Base-by-base conservation (phyloP, 306 rosid species). In the Gleditsia sinensis region DNA sequence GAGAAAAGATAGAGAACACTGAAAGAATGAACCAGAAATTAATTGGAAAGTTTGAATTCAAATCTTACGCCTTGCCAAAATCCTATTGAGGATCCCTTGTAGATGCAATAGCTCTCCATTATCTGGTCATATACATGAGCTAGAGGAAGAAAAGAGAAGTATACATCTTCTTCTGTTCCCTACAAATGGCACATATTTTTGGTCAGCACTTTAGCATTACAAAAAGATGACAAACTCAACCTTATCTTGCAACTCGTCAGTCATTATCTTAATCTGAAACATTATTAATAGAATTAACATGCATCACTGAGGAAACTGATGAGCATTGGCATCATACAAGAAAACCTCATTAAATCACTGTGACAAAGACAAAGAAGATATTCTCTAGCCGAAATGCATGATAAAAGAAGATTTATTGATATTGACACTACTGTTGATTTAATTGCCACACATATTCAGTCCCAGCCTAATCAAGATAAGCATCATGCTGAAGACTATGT, bases 111-210 rank as follows among this genome's bases (percentile, higher is more conserved):
- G 79, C 87, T 85, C 71, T 89, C 98, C 62, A 94, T 85, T 72
- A 88, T 89, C 87, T 94, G 97, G 80, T 94, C 98, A 63, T 89
- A 91, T n/a, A 91, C 84, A 69, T 94, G 97, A 50, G 98, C 94
- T 79, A 94, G 85, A 56, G 96, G 97, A 77, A 94, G 98, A 78
- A 86, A 94, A 54, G 98, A 94, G 58, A 94, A 94, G 83, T 85
- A 94, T 23, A 91, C 90, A 66, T 94, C 98, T 16, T 89, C 96
- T 74, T 82, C 88, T 16, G 89, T 48, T 54, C 63, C 88, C 98
- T 94, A 76, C 30, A 57, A 81, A 75, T 64, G 33, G 74, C 61
- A 67, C 28, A 61, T 32, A 57, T 48, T 30, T 64, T 10, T 6
- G 24, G 45, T 70, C 57, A 77, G 69, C 9, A 43, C 24, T 46